Percentiles rank a stretch among this genome's conserved stretches.
phyloP scores from a whole-genome alignment of 2,329 filamentous ascomycete genomes.

The Emergomyces africanus region DNA sequence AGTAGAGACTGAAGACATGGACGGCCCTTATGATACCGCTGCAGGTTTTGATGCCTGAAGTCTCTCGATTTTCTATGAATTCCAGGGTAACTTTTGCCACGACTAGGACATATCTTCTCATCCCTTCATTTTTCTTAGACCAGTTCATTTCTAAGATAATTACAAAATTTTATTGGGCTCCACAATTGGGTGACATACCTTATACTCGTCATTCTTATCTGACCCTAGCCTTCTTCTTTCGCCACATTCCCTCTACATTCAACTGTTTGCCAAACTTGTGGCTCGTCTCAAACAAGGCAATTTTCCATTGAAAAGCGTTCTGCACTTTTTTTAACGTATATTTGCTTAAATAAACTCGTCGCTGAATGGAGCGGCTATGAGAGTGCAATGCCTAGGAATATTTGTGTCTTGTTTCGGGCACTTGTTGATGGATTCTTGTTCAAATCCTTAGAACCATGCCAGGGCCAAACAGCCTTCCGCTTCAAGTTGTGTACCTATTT shows the following conservation, averaged over 20 bases:
- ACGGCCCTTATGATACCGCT: conserved; percentile 2
- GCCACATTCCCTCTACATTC: conserved; percentile 24
- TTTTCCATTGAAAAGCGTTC: background rate
- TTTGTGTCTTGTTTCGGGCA: too few species aligned
- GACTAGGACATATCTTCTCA: background rate
- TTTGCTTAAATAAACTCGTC: conserved; percentile 20
- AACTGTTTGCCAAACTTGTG: conserved; percentile 22
- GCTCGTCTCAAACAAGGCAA: conserved; percentile 7
- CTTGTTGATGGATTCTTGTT: too few species aligned
- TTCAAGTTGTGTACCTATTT: too few species aligned
- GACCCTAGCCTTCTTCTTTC: conserved; percentile 35
- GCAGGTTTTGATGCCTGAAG: conserved; percentile 6
- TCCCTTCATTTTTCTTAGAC: background rate
- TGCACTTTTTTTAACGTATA: conserved; percentile 9
- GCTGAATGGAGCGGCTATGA: too few species aligned
- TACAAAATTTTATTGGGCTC: background rate
- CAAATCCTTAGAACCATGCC: too few species aligned
- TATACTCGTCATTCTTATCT: conserved; percentile 40
- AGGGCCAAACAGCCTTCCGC: too few species aligned
- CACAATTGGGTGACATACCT: conserved; percentile 40
- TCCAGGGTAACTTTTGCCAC: background rate
- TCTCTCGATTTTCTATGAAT: background rate
- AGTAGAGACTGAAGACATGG: conserved; percentile 21
- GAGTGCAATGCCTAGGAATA: too few species aligned
- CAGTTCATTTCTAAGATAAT: background rate